Base-by-base conservation (phyloP, 2,329 filamentous ascomycete genomes). In the Raffaelea albimanens region DNA sequence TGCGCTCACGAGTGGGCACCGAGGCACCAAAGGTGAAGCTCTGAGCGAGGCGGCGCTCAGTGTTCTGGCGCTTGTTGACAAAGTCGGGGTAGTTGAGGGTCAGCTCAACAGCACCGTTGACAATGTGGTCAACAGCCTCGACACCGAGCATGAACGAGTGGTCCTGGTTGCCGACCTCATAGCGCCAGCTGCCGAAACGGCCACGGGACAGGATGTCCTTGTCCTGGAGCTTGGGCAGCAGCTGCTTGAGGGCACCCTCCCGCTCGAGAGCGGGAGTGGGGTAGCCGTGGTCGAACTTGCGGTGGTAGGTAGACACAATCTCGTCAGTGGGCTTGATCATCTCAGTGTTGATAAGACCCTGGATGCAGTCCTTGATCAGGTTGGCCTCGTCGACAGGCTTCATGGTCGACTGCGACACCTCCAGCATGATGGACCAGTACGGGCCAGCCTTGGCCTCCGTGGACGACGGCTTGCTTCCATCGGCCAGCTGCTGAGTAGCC, bases 381-480 rank as follows among this genome's bases (percentile, higher is more conserved):
- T 84, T 95, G 59, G 82, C 80, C 59, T 85, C 73, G 67, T 97
- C 82, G 29, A 97, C 90, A 36, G 89, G 87, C 80, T 98, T 98
- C 83, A 95, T 81, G 61, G 79, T 80, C 29, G 91, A 97, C 71
- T 98, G 87, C 29, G 93, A 97, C 52, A 98, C 85, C 71, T 98
- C 93, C 58, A 98, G 73, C 93, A 98, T 98, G 75, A 98, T 94
- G 55, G 91, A 97, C 93, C 93, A 98, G 82, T 98, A 98, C 39
- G 93, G 93, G 31, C 93, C 93, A 61, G 85, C 80, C 74, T 93
- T 78, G 51, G 87, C 70, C 61, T 86, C 82, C 44, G 73, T 75
- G 58, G 80, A 86, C 52, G 74, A 68, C 49, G 89, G 79, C 72
- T 88, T 87, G 68, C 82, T 85, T 65, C 93, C 93, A 60, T 96